These are phyloP conservation scores for Setaria italica DNA, from an alignment of 202 grass and related monocot species.

Conservation along the genomic window DNA sequence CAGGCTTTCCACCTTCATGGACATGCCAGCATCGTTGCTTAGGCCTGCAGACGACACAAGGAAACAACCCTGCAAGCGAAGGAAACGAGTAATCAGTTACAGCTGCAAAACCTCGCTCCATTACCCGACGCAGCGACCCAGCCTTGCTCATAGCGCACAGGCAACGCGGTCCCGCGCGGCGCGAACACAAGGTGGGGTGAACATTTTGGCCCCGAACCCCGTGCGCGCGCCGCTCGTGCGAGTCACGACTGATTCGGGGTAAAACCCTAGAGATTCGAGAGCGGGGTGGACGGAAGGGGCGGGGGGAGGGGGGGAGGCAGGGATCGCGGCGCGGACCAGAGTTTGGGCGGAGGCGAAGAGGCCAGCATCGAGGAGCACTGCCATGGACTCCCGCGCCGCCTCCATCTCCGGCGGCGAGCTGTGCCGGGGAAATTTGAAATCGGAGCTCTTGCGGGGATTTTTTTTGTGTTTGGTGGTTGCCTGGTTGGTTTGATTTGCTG, in stretches of 20 bases:
- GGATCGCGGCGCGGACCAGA: constrained; percentile 50
- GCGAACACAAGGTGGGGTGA: neutral
- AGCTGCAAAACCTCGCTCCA: neutral
- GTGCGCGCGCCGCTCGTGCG: neutral
- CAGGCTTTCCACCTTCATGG: constrained; percentile 72
- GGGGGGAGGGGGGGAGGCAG: neutral
- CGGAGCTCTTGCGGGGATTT: neutral
- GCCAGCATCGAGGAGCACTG: constrained; percentile 77
- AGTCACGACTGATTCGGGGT: neutral
- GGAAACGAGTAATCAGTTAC: neutral
- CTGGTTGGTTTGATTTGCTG: constrained; percentile 12
- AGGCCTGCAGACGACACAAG: constrained; percentile 62
- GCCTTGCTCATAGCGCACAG: neutral
- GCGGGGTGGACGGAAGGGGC: neutral
- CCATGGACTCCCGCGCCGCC: constrained; percentile 78
- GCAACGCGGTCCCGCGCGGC: neutral
- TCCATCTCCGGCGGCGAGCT: constrained; percentile 63
- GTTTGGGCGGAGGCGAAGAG: constrained; percentile 85
- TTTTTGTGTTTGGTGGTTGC: neutral
- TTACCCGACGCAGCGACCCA: neutral
- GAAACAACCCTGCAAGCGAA: constrained; percentile 76
- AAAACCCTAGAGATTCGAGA: constrained; percentile 50
- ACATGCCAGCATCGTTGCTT: constrained; percentile 64
- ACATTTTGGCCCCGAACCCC: neutral
- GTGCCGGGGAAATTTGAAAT: constrained; percentile 39